Base-by-base conservation (phyloP, 108 stramenopile genomes). In the Bacterosira constricta region DNA sequence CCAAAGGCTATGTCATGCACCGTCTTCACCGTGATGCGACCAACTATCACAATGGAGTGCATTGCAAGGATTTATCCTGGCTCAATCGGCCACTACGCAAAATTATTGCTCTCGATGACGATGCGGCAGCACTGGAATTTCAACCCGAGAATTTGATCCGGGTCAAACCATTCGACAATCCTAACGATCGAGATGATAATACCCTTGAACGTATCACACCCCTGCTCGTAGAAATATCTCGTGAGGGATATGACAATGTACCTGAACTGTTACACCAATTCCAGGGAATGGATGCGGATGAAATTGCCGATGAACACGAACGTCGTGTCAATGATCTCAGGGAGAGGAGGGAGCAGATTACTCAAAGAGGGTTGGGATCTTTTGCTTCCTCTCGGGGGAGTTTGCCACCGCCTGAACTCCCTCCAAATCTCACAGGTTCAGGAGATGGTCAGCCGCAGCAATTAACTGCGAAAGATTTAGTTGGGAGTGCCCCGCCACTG, bases 31-130 rank as follows among this genome's bases (percentile, higher is more conserved):
- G 96, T 27, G 98, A 98, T 41, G 90, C 93, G 2, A 96, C 96
- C 20, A 69, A 87, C 61, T 98, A 92, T 75, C 71, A 86, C 75
- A 81, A 96, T 63, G 98, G 98, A 23, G 90, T 95, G 27, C 94
- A 99, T 71, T 81, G 94, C 70, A 97, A 97, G 83, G 97, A 99
- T 81, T 77, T 99, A 21, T 79, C 80, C 20, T 80, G 88, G 53
- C 79, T 99, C 69, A 99, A 99, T 76, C 88, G 98, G 17, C 81
- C 90, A 47, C 38, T 96, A 26, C 85, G 91, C 27, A 88, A 91
- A 31, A 89, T 98, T 63, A 74, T 99, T 37, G 88, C 95, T 10
- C 71, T 99, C 45, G 99, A 99, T 77, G 97, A 99, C 70, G 95
- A 98, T 79, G 84, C 90, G 21, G 83, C 79, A 18, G 90, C 95